Percentiles rank a stretch among this genome's conserved stretches.
Conservation (phyloP, 2,329 filamentous ascomycete species). For the Graphium sp. region DNA sequence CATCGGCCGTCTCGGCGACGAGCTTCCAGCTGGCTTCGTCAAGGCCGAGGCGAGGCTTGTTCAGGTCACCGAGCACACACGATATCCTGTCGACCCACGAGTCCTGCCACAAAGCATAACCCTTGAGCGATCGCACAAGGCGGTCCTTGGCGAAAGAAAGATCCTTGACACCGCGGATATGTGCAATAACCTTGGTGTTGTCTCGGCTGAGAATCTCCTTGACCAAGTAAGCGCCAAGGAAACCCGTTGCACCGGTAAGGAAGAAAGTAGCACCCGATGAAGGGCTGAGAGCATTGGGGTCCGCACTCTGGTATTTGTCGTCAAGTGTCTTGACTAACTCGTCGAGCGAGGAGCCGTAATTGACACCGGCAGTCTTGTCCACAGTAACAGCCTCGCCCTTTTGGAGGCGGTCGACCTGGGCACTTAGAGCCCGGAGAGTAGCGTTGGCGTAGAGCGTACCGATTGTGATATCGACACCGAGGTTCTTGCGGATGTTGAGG, state of each 20-base stretch:
- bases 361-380: slow-evolving; percentile 12
- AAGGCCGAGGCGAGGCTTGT: slow-evolving; percentile 59
- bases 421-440: slow-evolving; percentile 12
- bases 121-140: slow-evolving; percentile 49
- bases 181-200: slow-evolving; percentile 49
- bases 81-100: slow-evolving; percentile 49
- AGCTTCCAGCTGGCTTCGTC: slow-evolving; percentile 42
- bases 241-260: slow-evolving; percentile 78
- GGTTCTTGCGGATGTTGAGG: slow-evolving; percentile 11
- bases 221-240: slow-evolving; percentile 69
- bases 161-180: slow-evolving; percentile 52
- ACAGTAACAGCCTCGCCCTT: slow-evolving; percentile 7
- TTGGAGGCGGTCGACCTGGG: slow-evolving; percentile 15
- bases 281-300: slow-evolving; percentile 37
- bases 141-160: slow-evolving; percentile 42
- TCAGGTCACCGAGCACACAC: slow-evolving; percentile 57
- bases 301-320: slow-evolving; percentile 28
- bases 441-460: slow-evolving; percentile 12
- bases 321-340: slow-evolving; percentile 5
- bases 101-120: slow-evolving; percentile 65
- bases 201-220: slow-evolving; percentile 51
- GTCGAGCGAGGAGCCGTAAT: background rate
- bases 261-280: slow-evolving; percentile 33
- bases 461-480: slow-evolving; percentile 15
- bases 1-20: slow-evolving; percentile 50